Evolutionary conservation across 1,139 yeast genomes (phyloP).

Genomic region (Pichia terricola): DNA sequence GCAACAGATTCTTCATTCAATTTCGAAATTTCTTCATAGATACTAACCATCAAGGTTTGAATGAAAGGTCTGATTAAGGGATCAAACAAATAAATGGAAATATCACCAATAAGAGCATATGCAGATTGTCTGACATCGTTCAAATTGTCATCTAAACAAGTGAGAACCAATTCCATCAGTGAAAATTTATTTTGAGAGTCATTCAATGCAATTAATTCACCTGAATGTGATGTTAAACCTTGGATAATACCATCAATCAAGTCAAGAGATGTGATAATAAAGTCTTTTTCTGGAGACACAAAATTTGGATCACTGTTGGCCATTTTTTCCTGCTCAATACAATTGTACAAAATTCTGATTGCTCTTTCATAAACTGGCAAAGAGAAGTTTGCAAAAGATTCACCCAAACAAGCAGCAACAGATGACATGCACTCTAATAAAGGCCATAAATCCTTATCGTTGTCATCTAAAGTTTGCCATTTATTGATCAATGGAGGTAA

Average conservation of each 20-base stretch:
- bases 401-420: slow-evolving; percentile 81
- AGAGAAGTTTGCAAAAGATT: slow-evolving; percentile 81
- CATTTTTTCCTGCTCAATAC: slow-evolving; percentile 59
- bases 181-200: slow-evolving; percentile 26
- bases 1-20: slow-evolving; percentile 43
- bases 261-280: slow-evolving; percentile 81
- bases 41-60: slow-evolving; percentile 47
- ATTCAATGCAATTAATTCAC: slow-evolving; percentile 41
- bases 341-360: slow-evolving; percentile 53
- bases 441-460: slow-evolving; percentile 84
- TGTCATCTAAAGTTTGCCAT: slow-evolving; percentile 69
- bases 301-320: slow-evolving; percentile 57
- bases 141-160: slow-evolving; percentile 66
- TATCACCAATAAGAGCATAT: slow-evolving; percentile 84
- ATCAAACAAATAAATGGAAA: slow-evolving; percentile 56
- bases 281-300: slow-evolving; percentile 83
- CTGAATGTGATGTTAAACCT: slow-evolving; percentile 64
- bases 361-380: slow-evolving; percentile 82
- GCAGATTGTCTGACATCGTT: slow-evolving; percentile 90
- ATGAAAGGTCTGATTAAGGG: slow-evolving; percentile 47
- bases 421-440: slow-evolving; percentile 86
- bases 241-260: slow-evolving; percentile 86
- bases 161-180: slow-evolving; percentile 53
- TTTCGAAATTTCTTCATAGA: slow-evolving; percentile 59
- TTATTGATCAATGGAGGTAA: slow-evolving; percentile 74